Evolutionary conservation across 768 basidiomycete genomes (phyloP).

Genomic region (Hortiboletus campestris): DNA sequence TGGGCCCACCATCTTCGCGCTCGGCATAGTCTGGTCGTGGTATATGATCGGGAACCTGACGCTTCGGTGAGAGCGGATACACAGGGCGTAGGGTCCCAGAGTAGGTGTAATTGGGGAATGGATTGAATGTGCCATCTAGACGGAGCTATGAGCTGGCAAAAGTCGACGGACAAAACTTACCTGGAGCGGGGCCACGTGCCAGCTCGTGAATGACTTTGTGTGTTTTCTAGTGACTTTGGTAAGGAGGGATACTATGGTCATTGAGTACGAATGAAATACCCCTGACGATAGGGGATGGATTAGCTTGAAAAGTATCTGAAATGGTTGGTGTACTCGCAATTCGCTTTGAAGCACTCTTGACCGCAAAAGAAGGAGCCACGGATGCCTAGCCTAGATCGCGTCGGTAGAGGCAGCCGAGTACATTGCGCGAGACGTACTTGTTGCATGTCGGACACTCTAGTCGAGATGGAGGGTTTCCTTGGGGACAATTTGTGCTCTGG

Average conservation of each 20-base stretch:
- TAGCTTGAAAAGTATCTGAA: neutral
- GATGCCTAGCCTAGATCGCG: conserved; percentile 62
- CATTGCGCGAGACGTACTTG: conserved; percentile 56
- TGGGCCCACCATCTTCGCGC: conserved; percentile 52
- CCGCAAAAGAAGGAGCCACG: conserved; percentile 88
- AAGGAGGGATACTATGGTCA: neutral
- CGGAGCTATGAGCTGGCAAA: neutral
- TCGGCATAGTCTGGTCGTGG: conserved; percentile 82
- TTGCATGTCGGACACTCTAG: conserved; percentile 93
- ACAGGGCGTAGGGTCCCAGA: conserved; percentile 78
- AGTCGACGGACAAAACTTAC: conserved; percentile 2
- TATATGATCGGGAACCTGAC: conserved; percentile 80
- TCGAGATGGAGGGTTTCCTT: conserved; percentile 80
- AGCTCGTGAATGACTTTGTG: conserved; percentile 79
- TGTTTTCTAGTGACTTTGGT: conserved; percentile 54
- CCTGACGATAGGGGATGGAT: conserved; percentile 14
- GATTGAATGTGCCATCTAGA: conserved; percentile 75
- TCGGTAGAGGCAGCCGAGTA: conserved; percentile 6
- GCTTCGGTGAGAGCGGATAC: conserved; percentile 83
- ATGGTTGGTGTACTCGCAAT: conserved; percentile 58
- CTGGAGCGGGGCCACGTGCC: conserved; percentile 34
- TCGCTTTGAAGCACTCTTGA: conserved; percentile 95
- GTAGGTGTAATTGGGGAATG: conserved; percentile 73
- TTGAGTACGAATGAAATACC: conserved; percentile 15
- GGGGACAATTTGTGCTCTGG: conserved; percentile 69